phyloP scores from a whole-genome alignment of 768 basidiomycete genomes.

The Pleurotus djamor region DNA sequence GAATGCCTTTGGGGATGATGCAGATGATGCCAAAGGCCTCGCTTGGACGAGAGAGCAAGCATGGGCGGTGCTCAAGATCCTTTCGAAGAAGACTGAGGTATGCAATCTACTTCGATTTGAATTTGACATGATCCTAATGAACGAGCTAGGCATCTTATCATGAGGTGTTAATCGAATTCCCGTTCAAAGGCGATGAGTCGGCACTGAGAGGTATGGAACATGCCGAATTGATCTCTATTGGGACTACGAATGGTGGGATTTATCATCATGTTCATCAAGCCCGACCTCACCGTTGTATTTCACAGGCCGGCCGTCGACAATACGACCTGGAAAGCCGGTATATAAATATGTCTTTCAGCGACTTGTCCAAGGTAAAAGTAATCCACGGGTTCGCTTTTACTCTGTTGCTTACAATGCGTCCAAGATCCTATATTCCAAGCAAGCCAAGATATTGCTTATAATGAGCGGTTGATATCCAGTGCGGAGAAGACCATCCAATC shows the following conservation, averaged over 20 bases:
- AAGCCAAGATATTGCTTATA: slow-evolving; percentile 77
- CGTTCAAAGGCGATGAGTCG: slow-evolving; percentile 89
- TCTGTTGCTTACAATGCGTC: slow-evolving; percentile 6
- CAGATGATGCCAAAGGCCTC: slow-evolving; percentile 80
- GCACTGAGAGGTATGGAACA: slow-evolving; percentile 85
- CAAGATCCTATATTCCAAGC: slow-evolving; percentile 78
- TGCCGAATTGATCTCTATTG: slow-evolving; percentile 82
- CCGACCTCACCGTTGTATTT: neutral
- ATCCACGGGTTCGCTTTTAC: neutral
- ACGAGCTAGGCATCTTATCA: slow-evolving; percentile 71
- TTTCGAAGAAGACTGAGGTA: slow-evolving; percentile 66
- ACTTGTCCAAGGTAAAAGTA: slow-evolving; percentile 65
- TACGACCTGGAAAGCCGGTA: slow-evolving; percentile 90
- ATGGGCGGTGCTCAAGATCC: slow-evolving; percentile 76
- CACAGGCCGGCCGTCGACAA: slow-evolving; percentile 76
- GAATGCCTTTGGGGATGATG: slow-evolving; percentile 90
- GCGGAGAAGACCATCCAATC: slow-evolving; percentile 63
- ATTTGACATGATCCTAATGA: neutral
- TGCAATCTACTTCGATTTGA: slow-evolving; percentile 18
- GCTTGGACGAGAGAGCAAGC: slow-evolving; percentile 88
- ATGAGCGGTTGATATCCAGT: slow-evolving; percentile 60
- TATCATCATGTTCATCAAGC: neutral
- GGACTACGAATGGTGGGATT: slow-evolving; percentile 63
- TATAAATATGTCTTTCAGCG: slow-evolving; percentile 83
- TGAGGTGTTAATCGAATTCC: slow-evolving; percentile 75